Evolutionary conservation across 164 flowering plant species (phyloP).

Genomic region (Vitis rupestris): DNA sequence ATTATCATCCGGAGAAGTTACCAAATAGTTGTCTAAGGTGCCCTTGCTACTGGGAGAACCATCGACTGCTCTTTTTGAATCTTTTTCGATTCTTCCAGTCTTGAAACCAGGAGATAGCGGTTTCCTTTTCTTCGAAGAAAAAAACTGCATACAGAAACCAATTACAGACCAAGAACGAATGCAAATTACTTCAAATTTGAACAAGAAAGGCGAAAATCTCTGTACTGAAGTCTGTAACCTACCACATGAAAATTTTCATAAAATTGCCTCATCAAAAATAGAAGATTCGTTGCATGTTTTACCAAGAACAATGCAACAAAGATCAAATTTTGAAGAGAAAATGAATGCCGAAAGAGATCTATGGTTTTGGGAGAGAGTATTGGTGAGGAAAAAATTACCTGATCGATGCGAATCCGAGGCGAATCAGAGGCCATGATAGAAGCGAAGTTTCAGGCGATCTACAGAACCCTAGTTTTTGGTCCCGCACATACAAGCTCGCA

Average conservation of each 20-base stretch:
- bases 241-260: too few relatives aligned
- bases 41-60: slow-evolving; percentile 75
- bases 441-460: neutral
- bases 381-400: slow-evolving; percentile 14
- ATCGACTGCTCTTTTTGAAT: slow-evolving; percentile 25
- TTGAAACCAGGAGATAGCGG: slow-evolving; percentile 44
- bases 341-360: neutral
- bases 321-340: neutral
- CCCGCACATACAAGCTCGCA: neutral
- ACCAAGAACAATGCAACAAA: neutral
- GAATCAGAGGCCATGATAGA: slow-evolving; percentile 33
- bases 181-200: neutral
- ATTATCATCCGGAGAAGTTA: slow-evolving; percentile 37
- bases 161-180: too few relatives aligned
- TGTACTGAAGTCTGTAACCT: too few relatives aligned
- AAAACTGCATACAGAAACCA: slow-evolving; percentile 54
- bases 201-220: neutral
- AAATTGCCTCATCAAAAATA: too few relatives aligned
- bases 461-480: neutral
- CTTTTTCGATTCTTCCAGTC: slow-evolving; percentile 36
- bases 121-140: slow-evolving; percentile 69
- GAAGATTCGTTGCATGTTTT: too few relatives aligned
- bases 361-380: neutral
- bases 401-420: slow-evolving; percentile 33
- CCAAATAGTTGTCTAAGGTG: slow-evolving; percentile 56